Evolutionary conservation across 768 basidiomycete genomes (phyloP).

Genomic region (Inosperma sp.): DNA sequence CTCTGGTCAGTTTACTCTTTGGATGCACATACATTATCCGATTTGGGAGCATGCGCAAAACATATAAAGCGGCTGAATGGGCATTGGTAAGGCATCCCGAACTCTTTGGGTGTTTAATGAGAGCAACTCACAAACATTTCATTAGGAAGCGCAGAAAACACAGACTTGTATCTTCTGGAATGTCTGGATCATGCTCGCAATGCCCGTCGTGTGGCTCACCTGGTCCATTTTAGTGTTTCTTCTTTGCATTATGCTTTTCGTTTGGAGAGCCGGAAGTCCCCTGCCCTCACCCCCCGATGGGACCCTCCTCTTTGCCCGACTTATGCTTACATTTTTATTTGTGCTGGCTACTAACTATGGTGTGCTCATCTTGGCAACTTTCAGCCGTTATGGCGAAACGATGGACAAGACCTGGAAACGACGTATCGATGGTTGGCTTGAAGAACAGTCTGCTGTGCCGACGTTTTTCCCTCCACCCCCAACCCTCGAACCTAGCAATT

Average conservation of each 20-base stretch:
- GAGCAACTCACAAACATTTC: not conserved
- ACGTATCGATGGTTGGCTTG: conserved; percentile 17
- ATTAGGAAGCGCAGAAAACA: conserved; percentile 46
- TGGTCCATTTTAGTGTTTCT: conserved; percentile 60
- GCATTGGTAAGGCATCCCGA: conserved; percentile 38
- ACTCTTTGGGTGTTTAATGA: not conserved
- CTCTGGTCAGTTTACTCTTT: conserved; percentile 52
- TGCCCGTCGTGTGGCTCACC: conserved; percentile 56
- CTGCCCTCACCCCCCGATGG: conserved; percentile 26
- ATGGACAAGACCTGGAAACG: conserved; percentile 24
- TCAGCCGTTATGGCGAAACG: conserved; percentile 20
- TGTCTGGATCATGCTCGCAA: conserved; percentile 62
- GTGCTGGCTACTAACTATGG: conserved; percentile 41
- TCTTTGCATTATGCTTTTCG: conserved; percentile 50
- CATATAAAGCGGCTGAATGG: too few species aligned
- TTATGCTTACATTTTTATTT: conserved; percentile 46
- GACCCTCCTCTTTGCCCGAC: conserved; percentile 41
- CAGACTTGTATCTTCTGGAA: conserved; percentile 42
- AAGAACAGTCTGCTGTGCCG: conserved; percentile 5
- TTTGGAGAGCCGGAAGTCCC: conserved; percentile 53
- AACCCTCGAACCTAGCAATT: too few species aligned
- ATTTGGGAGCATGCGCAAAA: conserved; percentile 54
- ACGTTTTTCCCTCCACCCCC: too few species aligned
- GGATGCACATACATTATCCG: conserved; percentile 57
- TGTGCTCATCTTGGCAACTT: conserved; percentile 17